A percentile compares a stretch with the other conserved stretches of the same genome.
Evolutionary conservation across 2,329 filamentous ascomycete genomes (phyloP).

Genomic region (Fusarium albidum): DNA sequence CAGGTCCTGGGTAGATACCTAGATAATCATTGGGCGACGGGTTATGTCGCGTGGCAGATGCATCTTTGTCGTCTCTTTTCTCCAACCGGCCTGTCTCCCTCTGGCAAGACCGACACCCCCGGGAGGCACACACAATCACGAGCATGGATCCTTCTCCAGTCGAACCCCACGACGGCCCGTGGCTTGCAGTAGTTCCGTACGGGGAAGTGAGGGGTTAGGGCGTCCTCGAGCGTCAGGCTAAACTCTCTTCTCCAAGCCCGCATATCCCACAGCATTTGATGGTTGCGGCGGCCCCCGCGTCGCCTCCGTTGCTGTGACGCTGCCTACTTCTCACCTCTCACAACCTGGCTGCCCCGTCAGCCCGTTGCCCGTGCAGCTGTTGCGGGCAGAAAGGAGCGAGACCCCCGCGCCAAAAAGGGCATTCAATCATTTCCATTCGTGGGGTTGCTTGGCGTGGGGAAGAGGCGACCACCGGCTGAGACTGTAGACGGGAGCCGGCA

Average conservation of each 20-base stretch:
- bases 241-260: background rate
- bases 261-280: constrained; percentile 7
- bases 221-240: constrained; percentile 19
- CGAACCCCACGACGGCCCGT: constrained; percentile 28
- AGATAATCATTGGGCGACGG: too few species aligned
- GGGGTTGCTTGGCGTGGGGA: constrained; percentile 28
- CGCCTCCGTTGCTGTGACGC: constrained; percentile 5
- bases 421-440: constrained; percentile 3
- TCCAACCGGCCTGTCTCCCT: background rate
- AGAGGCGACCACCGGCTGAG: background rate
- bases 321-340: background rate
- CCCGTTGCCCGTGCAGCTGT: background rate
- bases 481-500: constrained; percentile 14
- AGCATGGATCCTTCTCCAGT: constrained; percentile 7
- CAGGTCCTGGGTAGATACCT: too few species aligned
- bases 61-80: too few species aligned
- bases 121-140: constrained; percentile 8
- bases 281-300: constrained; percentile 16
- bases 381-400: constrained; percentile 1
- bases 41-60: too few species aligned
- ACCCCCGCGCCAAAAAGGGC: constrained; percentile 26
- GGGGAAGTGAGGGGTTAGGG: constrained; percentile 40
- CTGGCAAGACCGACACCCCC: constrained; percentile 1
- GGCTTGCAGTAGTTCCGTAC: constrained; percentile 40
- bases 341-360: background rate